Evolutionary conservation across 2,329 filamentous ascomycete species (phyloP).

Genomic region (Myriosclerotinia curreyana): DNA sequence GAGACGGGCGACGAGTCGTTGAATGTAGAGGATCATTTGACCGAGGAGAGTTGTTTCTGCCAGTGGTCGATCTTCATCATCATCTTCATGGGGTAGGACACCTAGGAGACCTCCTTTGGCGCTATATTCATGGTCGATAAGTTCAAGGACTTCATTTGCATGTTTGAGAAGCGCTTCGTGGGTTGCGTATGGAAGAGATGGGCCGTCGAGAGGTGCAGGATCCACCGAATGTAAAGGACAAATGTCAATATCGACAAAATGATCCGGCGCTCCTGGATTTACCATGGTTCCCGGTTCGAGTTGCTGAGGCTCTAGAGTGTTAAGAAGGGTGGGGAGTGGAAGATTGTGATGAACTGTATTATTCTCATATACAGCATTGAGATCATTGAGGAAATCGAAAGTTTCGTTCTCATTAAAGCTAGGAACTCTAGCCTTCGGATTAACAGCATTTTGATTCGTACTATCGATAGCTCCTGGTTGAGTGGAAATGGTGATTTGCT

Average conservation of each 20-base stretch:
- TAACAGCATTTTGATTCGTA: slow-evolving; percentile 18
- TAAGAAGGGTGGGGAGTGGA: slow-evolving; percentile 34
- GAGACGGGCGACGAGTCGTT: slow-evolving; percentile 52
- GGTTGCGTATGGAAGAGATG: slow-evolving; percentile 33
- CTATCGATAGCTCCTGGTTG: slow-evolving; percentile 34
- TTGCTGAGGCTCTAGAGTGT: slow-evolving; percentile 27
- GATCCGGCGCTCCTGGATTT: slow-evolving; percentile 12
- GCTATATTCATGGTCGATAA: slow-evolving; percentile 57
- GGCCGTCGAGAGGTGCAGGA: slow-evolving; percentile 20
- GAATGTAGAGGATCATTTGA: slow-evolving; percentile 54
- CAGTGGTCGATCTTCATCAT: slow-evolving; percentile 41
- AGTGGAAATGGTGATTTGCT: slow-evolving; percentile 45
- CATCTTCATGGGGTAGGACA: slow-evolving; percentile 48
- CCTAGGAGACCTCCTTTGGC: slow-evolving; percentile 55
- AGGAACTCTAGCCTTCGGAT: not conserved
- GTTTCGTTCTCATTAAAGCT: slow-evolving; percentile 43
- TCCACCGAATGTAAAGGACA: slow-evolving; percentile 32
- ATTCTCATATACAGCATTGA: slow-evolving; percentile 46
- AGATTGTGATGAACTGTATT: slow-evolving; percentile 29
- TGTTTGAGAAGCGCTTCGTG: slow-evolving; percentile 49
- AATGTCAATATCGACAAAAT: slow-evolving; percentile 26
- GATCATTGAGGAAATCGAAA: slow-evolving; percentile 56
- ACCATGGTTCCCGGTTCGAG: slow-evolving; percentile 7
- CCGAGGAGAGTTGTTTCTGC: slow-evolving; percentile 54
- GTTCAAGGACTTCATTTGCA: slow-evolving; percentile 58